phyloP scores from a whole-genome alignment of 164 flowering plant genomes.

The Annona cherimola region DNA sequence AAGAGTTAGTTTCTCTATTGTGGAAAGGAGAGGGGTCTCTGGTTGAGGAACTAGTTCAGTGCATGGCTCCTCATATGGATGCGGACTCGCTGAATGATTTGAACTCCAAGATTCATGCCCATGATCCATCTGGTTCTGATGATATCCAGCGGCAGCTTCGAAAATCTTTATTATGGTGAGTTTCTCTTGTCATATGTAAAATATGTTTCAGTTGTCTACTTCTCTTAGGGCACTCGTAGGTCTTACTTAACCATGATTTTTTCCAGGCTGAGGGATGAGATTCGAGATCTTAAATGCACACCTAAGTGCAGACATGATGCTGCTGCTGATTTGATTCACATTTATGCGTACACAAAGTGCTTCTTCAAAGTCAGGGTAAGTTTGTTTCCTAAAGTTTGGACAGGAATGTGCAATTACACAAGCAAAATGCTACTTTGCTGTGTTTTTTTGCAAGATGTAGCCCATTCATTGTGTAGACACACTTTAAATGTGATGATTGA shows the following conservation, averaged over 20 bases:
- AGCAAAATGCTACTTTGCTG: background rate
- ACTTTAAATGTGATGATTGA: too few species aligned
- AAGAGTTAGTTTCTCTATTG: constrained; percentile 54
- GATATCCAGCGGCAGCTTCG: constrained; percentile 56
- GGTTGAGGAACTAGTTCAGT: constrained; percentile 79
- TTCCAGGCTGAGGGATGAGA: constrained; percentile 91
- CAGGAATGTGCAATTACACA: background rate
- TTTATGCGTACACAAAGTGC: constrained; percentile 81
- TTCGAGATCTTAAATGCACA: constrained; percentile 80
- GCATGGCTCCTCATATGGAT: constrained; percentile 81
- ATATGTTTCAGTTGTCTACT: background rate
- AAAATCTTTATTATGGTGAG: constrained; percentile 82
- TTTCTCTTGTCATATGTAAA: background rate
- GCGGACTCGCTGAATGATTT: constrained; percentile 48
- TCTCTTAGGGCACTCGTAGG: background rate
- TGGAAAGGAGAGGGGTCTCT: constrained; percentile 97
- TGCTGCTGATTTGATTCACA: constrained; percentile 94
- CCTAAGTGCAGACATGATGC: constrained; percentile 94
- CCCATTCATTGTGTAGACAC: background rate
- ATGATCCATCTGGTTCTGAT: constrained; percentile 71
- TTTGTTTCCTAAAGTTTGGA: background rate
- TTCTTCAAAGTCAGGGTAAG: constrained; percentile 79
- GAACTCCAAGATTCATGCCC: constrained; percentile 58
- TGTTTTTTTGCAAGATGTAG: background rate
- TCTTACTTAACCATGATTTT: background rate